Evolutionary conservation across 1,139 yeast genomes (phyloP).

Genomic region (Diutina sp.): DNA sequence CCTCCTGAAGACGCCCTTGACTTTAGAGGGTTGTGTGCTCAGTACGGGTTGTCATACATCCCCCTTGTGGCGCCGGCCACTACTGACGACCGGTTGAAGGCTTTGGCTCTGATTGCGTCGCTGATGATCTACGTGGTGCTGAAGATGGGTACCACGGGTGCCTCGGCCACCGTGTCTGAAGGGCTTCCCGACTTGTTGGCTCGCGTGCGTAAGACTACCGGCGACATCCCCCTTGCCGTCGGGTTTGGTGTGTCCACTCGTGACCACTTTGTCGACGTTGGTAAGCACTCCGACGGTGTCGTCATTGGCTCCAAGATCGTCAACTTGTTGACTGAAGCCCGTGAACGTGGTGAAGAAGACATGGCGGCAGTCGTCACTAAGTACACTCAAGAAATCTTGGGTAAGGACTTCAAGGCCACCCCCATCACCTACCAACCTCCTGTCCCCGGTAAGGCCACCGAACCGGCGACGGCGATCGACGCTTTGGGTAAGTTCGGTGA

Average conservation of each 20-base stretch:
- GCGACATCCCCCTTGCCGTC: slow-evolving; percentile 77
- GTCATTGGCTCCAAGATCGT: slow-evolving; percentile 88
- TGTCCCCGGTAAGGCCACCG: slow-evolving; percentile 18
- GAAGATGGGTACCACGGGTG: slow-evolving; percentile 97
- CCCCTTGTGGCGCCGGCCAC: slow-evolving; percentile 97
- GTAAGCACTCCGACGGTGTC: slow-evolving; percentile 78
- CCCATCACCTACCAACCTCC: slow-evolving; percentile 5
- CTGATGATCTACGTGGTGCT: slow-evolving; percentile 93
- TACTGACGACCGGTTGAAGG: slow-evolving; percentile 71
- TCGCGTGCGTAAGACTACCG: slow-evolving; percentile 62
- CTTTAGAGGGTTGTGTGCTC: slow-evolving; percentile 62
- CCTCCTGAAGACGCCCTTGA: slow-evolving; percentile 97
- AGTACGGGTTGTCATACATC: slow-evolving; percentile 65
- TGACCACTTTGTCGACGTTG: slow-evolving; percentile 77
- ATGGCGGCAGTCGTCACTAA: slow-evolving; percentile 33
- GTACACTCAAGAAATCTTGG: slow-evolving; percentile 60
- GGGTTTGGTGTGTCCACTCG: slow-evolving; percentile 96
- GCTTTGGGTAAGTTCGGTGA: slow-evolving; percentile 69
- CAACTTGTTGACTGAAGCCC: slow-evolving; percentile 50
- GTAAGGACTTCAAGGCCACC: slow-evolving; percentile 31
- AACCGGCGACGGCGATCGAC: not conserved
- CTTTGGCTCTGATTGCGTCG: slow-evolving; percentile 78
- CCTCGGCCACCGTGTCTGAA: slow-evolving; percentile 47
- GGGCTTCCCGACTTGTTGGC: slow-evolving; percentile 58
- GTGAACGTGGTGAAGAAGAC: slow-evolving; percentile 32